Conservation (phyloP, 2,329 filamentous ascomycete species). For the Sporothrix luriei region DNA sequence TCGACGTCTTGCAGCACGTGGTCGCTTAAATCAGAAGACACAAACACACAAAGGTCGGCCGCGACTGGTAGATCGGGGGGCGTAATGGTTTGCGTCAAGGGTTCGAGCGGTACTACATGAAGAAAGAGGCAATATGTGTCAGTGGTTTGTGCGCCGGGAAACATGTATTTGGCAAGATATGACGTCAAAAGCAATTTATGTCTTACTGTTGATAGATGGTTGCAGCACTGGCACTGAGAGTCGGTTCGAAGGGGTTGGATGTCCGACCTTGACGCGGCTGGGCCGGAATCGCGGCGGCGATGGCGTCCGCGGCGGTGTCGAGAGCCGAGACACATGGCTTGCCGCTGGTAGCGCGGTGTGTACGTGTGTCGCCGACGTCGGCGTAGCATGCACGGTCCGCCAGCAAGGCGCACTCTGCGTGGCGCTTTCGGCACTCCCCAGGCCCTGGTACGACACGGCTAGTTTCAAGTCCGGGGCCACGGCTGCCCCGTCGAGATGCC, state of each 20-base stretch:
- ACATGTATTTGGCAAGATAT: too few species aligned
- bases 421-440: not conserved
- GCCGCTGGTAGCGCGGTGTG: not conserved
- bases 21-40: too few species aligned
- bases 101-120: too few species aligned
- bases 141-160: too few species aligned
- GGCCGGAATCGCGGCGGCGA: not conserved
- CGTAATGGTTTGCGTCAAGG: too few species aligned
- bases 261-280: not conserved
- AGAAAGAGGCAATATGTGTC: too few species aligned
- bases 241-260: not conserved
- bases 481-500: not conserved
- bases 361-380: not conserved
- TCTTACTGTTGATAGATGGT: too few species aligned
- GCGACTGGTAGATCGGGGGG: too few species aligned
- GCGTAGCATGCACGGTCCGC: not conserved
- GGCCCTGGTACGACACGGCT: not conserved
- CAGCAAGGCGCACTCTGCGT: not conserved
- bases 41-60: too few species aligned
- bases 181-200: too few species aligned
- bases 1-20: too few species aligned
- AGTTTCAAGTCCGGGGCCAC: not conserved
- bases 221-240: not conserved
- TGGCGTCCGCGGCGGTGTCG: not conserved
- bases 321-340: not conserved